Percentiles rank a stretch among this genome's conserved stretches.
Evolutionary conservation across 768 basidiomycete species (phyloP).

Genomic region (Suillus occidentalis): DNA sequence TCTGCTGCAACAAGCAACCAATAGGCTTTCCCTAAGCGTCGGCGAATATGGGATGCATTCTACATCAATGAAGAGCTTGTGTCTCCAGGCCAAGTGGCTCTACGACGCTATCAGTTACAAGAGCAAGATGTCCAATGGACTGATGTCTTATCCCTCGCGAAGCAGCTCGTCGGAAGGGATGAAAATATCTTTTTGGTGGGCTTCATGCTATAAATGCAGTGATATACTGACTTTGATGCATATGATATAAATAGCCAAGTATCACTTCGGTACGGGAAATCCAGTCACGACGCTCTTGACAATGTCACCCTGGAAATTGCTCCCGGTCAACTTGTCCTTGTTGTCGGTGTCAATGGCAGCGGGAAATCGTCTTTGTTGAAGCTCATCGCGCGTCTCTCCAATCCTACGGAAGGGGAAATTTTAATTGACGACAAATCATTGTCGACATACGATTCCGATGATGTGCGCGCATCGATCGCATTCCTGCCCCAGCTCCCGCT

Average conservation of each 20-base stretch:
- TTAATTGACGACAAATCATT: slow-evolving; percentile 44
- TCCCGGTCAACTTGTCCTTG: slow-evolving; percentile 30
- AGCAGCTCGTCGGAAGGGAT: slow-evolving; percentile 19
- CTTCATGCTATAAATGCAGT: background rate
- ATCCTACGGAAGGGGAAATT: slow-evolving; percentile 43
- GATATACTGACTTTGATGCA: slow-evolving; percentile 2
- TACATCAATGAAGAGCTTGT: slow-evolving; percentile 15
- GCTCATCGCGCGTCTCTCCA: slow-evolving; percentile 49
- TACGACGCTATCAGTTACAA: slow-evolving; percentile 23
- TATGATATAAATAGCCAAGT: slow-evolving; percentile 14
- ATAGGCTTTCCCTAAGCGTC: slow-evolving; percentile 18
- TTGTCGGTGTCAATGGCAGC: slow-evolving; percentile 31
- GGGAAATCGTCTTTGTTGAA: slow-evolving; percentile 42
- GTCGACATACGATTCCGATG: slow-evolving; percentile 34
- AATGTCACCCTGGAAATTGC: slow-evolving; percentile 29
- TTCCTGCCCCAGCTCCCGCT: slow-evolving; percentile 51
- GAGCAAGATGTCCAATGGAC: slow-evolving; percentile 18
- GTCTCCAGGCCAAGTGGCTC: slow-evolving; percentile 18
- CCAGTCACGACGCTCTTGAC: slow-evolving; percentile 20
- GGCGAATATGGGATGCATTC: slow-evolving; percentile 10
- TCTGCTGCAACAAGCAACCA: slow-evolving; percentile 35
- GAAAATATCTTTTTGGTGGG: slow-evolving; percentile 29
- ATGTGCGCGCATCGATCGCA: slow-evolving; percentile 45
- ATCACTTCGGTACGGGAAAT: slow-evolving; percentile 24
- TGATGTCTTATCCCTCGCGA: slow-evolving; percentile 15